A percentile compares a stretch with the other conserved stretches of the same genome.
phyloP scores from a whole-genome alignment of 352 stramenopile genomes.

The Globisporangium canariense region DNA sequence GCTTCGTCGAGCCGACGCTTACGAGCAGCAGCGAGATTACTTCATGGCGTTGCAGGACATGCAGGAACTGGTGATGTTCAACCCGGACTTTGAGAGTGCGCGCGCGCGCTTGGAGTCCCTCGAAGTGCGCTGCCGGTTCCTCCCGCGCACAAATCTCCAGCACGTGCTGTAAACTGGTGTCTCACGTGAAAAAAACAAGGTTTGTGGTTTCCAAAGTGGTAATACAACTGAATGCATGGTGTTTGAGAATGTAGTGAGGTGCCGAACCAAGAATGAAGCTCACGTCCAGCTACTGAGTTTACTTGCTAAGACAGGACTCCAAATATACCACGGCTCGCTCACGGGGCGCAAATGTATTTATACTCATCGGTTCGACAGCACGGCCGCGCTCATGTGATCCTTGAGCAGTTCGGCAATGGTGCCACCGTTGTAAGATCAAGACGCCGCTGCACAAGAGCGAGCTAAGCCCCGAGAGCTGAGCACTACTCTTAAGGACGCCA shows the following conservation, averaged over 20 bases:
- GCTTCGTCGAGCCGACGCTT: constrained; percentile 48
- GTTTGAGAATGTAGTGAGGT: no score
- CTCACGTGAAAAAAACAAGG: not conserved
- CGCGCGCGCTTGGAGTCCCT: constrained; percentile 36
- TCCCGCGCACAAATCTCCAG: constrained; percentile 25
- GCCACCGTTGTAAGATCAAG: not conserved
- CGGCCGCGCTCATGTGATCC: not conserved
- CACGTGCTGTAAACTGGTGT: constrained; percentile 9
- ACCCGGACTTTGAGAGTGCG: constrained; percentile 53
- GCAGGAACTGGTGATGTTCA: constrained; percentile 45
- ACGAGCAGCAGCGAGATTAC: constrained; percentile 57
- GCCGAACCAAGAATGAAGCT: no score
- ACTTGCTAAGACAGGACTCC: no score
- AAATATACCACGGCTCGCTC: not conserved
- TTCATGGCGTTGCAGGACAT: constrained; percentile 58
- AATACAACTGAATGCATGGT: not conserved
- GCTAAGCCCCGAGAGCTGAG: not conserved
- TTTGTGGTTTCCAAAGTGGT: not conserved
- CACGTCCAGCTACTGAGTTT: no score
- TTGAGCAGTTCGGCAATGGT: not conserved
- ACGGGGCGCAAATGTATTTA: not conserved
- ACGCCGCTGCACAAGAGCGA: not conserved
- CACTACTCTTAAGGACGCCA: not conserved
- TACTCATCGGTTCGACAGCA: not conserved
- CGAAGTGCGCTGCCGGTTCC: constrained; percentile 39